Conservation (phyloP, 257 asterid genomes). For the Leptodermis oblonga region DNA sequence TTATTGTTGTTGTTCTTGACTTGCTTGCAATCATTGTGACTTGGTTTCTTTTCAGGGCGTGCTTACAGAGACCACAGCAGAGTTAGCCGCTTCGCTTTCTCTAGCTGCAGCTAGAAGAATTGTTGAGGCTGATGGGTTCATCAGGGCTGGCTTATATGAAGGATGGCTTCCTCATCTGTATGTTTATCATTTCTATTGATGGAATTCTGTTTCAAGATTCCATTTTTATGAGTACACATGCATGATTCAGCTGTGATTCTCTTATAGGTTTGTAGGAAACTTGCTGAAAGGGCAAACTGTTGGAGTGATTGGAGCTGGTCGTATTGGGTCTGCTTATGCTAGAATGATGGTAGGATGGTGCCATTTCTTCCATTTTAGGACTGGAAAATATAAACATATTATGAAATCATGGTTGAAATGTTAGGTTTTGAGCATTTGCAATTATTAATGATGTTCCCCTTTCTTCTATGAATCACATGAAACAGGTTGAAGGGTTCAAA, state of each 20-base stretch:
- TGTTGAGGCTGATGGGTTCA: constrained; percentile 95
- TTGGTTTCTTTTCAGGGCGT: constrained; percentile 60
- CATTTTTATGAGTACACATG: neutral
- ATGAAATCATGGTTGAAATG: neutral
- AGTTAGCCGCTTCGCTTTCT: constrained; percentile 91
- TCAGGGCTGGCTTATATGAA: constrained; percentile 89
- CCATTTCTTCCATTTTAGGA: too few species aligned
- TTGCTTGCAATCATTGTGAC: too few species aligned
- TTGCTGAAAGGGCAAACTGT: constrained; percentile 96
- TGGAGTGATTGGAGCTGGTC: constrained; percentile 98
- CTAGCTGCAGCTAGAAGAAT: constrained; percentile 89
- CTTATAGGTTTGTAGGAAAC: constrained; percentile 81
- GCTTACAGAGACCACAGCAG: constrained; percentile 94
- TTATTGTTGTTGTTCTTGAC: too few species aligned
- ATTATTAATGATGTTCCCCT: constrained; percentile 4
- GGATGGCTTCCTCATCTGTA: constrained; percentile 99
- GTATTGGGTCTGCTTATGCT: constrained; percentile 96
- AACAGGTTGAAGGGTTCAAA: constrained; percentile 96
- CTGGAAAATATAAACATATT: too few species aligned
- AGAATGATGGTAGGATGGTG: constrained; percentile 78
- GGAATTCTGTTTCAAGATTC: neutral
- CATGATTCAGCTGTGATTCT: constrained; percentile 6
- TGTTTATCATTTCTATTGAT: constrained; percentile 12
- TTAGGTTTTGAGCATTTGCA: neutral
- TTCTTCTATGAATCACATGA: constrained; percentile 7